A percentile compares a stretch with the other conserved stretches of the same genome.
Evolutionary conservation across 768 basidiomycete species (phyloP).

Genomic region (Leccinum aurantiacum): DNA sequence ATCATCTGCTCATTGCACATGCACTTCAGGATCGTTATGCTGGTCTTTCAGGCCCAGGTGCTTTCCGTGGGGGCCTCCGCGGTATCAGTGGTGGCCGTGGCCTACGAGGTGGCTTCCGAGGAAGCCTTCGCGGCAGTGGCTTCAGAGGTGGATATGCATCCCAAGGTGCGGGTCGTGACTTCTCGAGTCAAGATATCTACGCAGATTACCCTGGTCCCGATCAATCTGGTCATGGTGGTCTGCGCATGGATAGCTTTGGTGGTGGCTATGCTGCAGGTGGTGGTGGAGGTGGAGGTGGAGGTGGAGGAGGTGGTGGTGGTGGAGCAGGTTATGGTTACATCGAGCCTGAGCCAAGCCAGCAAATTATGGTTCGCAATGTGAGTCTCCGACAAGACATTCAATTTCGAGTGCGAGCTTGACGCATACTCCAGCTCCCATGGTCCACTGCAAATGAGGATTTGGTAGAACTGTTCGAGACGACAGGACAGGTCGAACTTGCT

Average conservation of each 20-base stretch:
- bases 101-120: slow-evolving; percentile 21
- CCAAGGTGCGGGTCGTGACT: slow-evolving; percentile 57
- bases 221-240: slow-evolving; percentile 42
- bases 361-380: slow-evolving; percentile 98
- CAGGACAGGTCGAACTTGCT: slow-evolving; percentile 90
- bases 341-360: slow-evolving; percentile 86
- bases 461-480: slow-evolving; percentile 97
- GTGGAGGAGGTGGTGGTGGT: slow-evolving; percentile 37
- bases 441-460: slow-evolving; percentile 98
- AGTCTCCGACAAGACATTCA: slow-evolving; percentile 37
- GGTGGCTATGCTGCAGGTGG: slow-evolving; percentile 37
- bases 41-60: slow-evolving; percentile 69
- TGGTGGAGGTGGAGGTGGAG: slow-evolving; percentile 36
- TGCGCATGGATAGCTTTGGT: slow-evolving; percentile 38
- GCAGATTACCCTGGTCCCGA: slow-evolving; percentile 93
- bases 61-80: slow-evolving; percentile 54
- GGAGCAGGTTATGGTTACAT: slow-evolving; percentile 41
- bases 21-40: slow-evolving; percentile 81
- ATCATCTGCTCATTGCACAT: background rate
- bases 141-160: slow-evolving; percentile 58
- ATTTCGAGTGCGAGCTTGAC: background rate
- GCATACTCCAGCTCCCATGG: slow-evolving; percentile 78
- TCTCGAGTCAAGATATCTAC: slow-evolving; percentile 87
- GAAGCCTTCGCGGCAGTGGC: slow-evolving; percentile 56
- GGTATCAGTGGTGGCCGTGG: slow-evolving; percentile 43